These are phyloP conservation scores for Fusarium hainanense DNA, from an alignment of 2,329 filamentous ascomycete species.

Conservation along the genomic window DNA sequence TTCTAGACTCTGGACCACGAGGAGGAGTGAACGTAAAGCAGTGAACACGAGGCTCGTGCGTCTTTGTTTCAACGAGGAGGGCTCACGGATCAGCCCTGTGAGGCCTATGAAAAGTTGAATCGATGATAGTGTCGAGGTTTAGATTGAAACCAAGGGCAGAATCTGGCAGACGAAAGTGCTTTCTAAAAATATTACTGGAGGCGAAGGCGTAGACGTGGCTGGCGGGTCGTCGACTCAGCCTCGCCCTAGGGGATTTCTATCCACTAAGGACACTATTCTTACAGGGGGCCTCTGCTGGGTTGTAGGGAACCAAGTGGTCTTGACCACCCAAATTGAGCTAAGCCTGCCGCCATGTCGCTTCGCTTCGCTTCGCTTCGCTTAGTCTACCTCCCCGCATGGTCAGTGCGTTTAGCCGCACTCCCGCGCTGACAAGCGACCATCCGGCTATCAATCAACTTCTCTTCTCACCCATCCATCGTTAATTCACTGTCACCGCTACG, in stretches of 20 bases:
- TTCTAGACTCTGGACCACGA: conserved; percentile 17
- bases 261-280: conserved; percentile 29
- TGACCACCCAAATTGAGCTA: background rate
- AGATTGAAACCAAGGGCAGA: conserved; percentile 26
- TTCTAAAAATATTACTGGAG: conserved; percentile 42
- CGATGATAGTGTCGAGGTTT: conserved; percentile 34
- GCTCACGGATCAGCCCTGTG: conserved; percentile 16
- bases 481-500: conserved; percentile 17
- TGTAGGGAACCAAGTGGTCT: conserved; percentile 16
- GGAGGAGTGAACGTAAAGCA: conserved; percentile 15
- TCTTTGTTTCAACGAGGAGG: conserved; percentile 4
- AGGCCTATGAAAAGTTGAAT: conserved; percentile 25
- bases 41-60: conserved; percentile 39
- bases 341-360: conserved; percentile 12
- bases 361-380: conserved; percentile 3
- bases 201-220: conserved; percentile 36
- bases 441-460: conserved; percentile 2
- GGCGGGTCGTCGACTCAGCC: conserved; percentile 35
- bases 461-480: conserved; percentile 4
- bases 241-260: conserved; percentile 33
- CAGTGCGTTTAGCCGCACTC: conserved; percentile 38
- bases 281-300: conserved; percentile 7
- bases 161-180: conserved; percentile 25
- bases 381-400: conserved; percentile 16
- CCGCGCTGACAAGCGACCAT: conserved; percentile 35